Percentiles rank a stretch among this genome's conserved stretches.
Conservation (phyloP, 2,329 filamentous ascomycete genomes). For the Fusarium sp. region DNA sequence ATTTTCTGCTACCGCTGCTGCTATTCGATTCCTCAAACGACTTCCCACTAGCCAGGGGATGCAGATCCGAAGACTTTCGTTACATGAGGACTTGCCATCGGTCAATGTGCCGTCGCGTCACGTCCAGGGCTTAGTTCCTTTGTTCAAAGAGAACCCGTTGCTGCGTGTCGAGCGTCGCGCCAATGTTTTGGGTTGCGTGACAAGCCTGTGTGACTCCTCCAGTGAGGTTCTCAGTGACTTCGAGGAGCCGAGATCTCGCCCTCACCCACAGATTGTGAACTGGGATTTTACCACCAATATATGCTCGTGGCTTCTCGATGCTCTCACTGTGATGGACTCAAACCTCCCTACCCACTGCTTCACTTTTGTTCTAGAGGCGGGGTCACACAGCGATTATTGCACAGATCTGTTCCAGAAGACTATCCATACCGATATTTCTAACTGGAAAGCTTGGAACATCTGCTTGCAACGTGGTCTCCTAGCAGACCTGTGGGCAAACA, state of each 20-base stretch:
- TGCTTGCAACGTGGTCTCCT: neutral
- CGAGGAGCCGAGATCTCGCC: accelerated
- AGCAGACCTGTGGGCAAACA: accelerated
- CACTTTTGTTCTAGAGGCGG: constrained; percentile 3
- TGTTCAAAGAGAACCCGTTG: constrained; percentile 10
- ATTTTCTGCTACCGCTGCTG: constrained; percentile 26
- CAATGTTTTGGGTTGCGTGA: neutral
- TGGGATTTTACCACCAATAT: accelerated
- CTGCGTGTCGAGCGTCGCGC: constrained; percentile 27
- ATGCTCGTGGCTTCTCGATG: constrained; percentile 2
- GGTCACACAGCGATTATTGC: neutral
- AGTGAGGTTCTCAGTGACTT: accelerated
- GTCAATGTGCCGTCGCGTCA: neutral
- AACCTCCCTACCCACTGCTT: neutral
- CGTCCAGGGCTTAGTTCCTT: neutral
- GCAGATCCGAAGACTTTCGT: neutral
- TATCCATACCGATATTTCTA: neutral
- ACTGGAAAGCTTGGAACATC: neutral
- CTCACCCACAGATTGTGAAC: accelerated
- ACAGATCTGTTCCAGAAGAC: neutral
- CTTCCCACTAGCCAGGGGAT: neutral
- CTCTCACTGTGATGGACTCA: neutral
- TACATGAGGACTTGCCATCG: constrained; percentile 10
- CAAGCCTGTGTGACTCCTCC: accelerated
- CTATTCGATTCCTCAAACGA: constrained; percentile 15